A percentile compares a stretch with the other conserved stretches of the same genome.
phyloP scores from a whole-genome alignment of 495 filamentous ascomycete genomes.

The Cryomyces minteri region DNA sequence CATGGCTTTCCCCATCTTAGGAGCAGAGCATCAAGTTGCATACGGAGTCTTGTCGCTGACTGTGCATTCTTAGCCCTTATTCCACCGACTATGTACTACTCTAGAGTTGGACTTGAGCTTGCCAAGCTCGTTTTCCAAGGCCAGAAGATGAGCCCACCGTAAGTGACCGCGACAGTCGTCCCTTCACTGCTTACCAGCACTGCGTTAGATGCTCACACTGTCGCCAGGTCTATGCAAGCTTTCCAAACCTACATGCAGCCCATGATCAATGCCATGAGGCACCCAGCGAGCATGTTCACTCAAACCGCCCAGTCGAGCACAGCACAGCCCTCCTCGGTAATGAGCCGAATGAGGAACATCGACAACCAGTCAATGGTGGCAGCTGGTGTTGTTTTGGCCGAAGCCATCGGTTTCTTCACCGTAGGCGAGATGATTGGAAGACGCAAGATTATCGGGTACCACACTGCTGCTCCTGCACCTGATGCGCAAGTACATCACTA shows the following conservation, averaged over 20 bases:
- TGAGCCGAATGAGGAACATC: constrained; percentile 50
- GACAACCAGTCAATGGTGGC: constrained; percentile 46
- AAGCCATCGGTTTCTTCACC: constrained; percentile 92
- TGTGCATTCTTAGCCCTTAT: constrained; percentile 43
- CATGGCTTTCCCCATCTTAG: background rate
- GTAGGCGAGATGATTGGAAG: constrained; percentile 93
- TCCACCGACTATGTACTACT: constrained; percentile 79
- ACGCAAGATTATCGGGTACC: constrained; percentile 83
- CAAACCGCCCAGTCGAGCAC: constrained; percentile 26
- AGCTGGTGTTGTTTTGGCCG: constrained; percentile 59
- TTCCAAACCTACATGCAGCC: constrained; percentile 80
- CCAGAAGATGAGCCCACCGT: constrained; percentile 90
- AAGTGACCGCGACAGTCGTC: constrained; percentile 21
- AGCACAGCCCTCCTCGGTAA: constrained; percentile 28
- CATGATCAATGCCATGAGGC: constrained; percentile 43
- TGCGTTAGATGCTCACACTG: constrained; percentile 9
- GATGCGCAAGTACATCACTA: background rate
- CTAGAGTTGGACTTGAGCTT: constrained; percentile 71
- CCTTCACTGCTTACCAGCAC: background rate
- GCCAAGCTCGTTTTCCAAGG: constrained; percentile 70
- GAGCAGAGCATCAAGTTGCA: background rate
- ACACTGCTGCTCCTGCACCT: constrained; percentile 4
- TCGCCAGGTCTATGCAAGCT: constrained; percentile 40
- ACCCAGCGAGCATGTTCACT: constrained; percentile 33
- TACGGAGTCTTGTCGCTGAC: constrained; percentile 6